Base-by-base conservation (phyloP, 2,329 filamentous ascomycete species). In the Rutstroemia sp. region DNA sequence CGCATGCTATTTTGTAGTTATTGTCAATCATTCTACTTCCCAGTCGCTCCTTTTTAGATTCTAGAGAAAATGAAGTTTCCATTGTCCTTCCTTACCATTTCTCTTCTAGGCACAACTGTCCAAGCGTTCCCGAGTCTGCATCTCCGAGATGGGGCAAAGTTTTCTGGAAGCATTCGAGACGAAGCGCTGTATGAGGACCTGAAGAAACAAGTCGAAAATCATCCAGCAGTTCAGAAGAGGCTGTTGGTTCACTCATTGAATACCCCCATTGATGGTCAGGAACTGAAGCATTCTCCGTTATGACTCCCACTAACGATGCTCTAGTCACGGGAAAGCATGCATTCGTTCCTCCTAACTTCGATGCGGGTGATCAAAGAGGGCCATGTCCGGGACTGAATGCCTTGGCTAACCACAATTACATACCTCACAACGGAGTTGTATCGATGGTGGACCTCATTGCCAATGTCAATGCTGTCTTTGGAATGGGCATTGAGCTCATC, bases 321-420 rank as follows among this genome's bases (percentile, higher is more conserved):
- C 30, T 34, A 34, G 30, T 34, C 30, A 53, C 49, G 19, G 58
- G 58, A 23, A 38, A 55, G 14, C 34, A 63, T 56, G 47, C 48
- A 4, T 63, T 63, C 30, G 50, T 62, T 5, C 21, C 58, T 21
- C 60, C 61, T 9, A 27, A 60, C 19, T 56, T 73, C 25, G 44
- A 16, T 7, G 19, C 36, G 19, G 57, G 57, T 38, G 61, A 62
- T 30, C 27, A 46, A 8, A 48, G 61, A 27, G 61, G 60, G 4
- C 61, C 61, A 21, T 73, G 72, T 57, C 72, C 72, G 0, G 70
- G 71, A 36, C 61, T 74, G 27, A 74, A 74, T 62, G 71, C 72
- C 5, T 57, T 73, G 17, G 72, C 72, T 51, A 74, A 73, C 48
- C 72, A 74, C 63, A 69, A 65, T n/a, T 73, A 73, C 51, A 71